Percentiles rank a stretch among this genome's conserved stretches.
These are phyloP conservation scores for Sporothrix globosa DNA, from an alignment of 2,329 filamentous ascomycete species.

Conservation along the genomic window DNA sequence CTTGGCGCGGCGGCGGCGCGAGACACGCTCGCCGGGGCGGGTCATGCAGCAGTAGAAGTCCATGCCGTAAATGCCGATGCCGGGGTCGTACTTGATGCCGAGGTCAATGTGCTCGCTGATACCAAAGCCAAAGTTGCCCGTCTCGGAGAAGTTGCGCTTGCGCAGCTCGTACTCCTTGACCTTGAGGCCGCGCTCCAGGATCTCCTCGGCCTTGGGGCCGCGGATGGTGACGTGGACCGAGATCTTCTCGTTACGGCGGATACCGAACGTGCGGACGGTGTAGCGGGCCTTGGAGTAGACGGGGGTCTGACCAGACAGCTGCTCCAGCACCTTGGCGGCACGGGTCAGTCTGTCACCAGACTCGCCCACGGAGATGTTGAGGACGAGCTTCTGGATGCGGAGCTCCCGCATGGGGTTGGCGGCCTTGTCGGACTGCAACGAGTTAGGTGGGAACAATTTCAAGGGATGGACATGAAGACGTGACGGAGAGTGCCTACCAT, in stretches of 20 bases:
- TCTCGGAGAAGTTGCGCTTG: conserved; percentile 99
- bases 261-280: conserved; percentile 99
- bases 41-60: conserved; percentile 99
- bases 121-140: conserved; percentile 99
- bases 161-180: conserved; percentile 99
- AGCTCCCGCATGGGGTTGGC: conserved; percentile 99
- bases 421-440: conserved; percentile 74
- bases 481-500: conserved; percentile 44
- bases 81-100: conserved; percentile 99
- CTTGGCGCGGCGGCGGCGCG: conserved; percentile 90
- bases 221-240: conserved; percentile 99
- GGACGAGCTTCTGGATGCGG: conserved; percentile 98
- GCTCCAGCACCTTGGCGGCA: conserved; percentile 99
- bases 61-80: conserved; percentile 99
- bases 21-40: conserved; percentile 96
- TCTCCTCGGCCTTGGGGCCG: conserved; percentile 96
- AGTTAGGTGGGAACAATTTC: not conserved
- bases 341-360: conserved; percentile 99
- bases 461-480: not conserved
- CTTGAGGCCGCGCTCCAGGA: conserved; percentile 99
- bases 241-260: conserved; percentile 99
- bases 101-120: conserved; percentile 99
- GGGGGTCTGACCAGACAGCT: conserved; percentile 98
- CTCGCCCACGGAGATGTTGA: conserved; percentile 99
- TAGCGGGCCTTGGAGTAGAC: conserved; percentile 99